Evolutionary conservation across 495 filamentous ascomycete genomes (phyloP), one percentile per base, ranked within the genome.

Genomic region (Cercophora scortea): DNA sequence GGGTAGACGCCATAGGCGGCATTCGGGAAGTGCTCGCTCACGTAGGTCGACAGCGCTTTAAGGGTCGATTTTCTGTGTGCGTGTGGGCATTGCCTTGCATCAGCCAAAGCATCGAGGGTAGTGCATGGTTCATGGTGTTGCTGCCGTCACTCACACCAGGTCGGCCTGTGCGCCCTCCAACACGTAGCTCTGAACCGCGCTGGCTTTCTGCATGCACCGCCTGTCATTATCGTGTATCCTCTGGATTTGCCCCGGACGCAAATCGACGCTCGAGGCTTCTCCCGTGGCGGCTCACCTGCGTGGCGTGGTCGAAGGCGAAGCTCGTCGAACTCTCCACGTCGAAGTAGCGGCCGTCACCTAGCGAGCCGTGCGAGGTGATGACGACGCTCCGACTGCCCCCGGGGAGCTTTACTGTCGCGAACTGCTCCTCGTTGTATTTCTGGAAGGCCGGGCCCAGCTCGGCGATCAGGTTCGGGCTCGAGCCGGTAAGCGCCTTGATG

Each of bases 381-480:
- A 97, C 79, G 56, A 95, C 90, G 79, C 78, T 74, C 66, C 93
- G 81, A 65, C 83, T 90, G 50, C 86, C 79, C 10, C 89, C 89
- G 6, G 93, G 93, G 12, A 97, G 80, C 74, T 95, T 96, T 48
- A 87, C 83, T 8, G 88, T 88, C 32, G 82, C 70, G 65, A 96
- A 85, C 68, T 99, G 94, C 68, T 89, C 85, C 67, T 96, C 91
- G 62, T 95, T 97, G 79, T 99, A 96, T 68, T 85, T 87, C 71
- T 91, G 79, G 71, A 96, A 93, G 0, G 93, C 90, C 3, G 90
- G 88, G 5, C 71, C 76, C 10, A 96, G 84, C 39, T 86, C 82
- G 49, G 78, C 66, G 32, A 91, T 69, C 40, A 92, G 69, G 45
- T 77, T 74, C 9, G 83, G 80, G 25, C 80, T 83, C 59, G 90